Conservation (phyloP, 257 asterid genomes). For the Sherardia arvensis region DNA sequence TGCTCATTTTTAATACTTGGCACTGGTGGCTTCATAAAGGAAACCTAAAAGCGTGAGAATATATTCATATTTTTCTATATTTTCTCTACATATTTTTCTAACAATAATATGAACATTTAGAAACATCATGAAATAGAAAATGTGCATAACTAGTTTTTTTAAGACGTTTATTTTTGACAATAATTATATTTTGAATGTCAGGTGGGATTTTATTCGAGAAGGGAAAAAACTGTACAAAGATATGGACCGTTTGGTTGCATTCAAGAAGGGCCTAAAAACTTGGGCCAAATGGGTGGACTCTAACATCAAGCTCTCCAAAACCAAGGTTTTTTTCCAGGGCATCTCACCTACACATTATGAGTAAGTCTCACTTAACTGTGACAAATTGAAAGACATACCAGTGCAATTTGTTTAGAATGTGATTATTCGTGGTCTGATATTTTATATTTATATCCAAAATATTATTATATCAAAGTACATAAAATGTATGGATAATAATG, state of each 20-base stretch:
- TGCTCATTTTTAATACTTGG: conserved; percentile 79
- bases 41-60: conserved; percentile 41
- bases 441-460: too few relatives aligned
- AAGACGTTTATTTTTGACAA: too few relatives aligned
- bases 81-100: too few relatives aligned
- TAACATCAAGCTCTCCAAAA: conserved; percentile 35
- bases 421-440: too few relatives aligned
- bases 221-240: conserved; percentile 38
- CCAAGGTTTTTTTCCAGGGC: conserved; percentile 64
- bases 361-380: conserved; percentile 24
- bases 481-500: too few relatives aligned
- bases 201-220: conserved; percentile 63
- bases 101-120: too few relatives aligned
- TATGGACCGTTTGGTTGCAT: conserved; percentile 68
- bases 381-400: too few relatives aligned
- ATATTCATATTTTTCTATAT: not conserved
- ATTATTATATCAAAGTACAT: too few relatives aligned
- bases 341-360: conserved; percentile 81
- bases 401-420: too few relatives aligned
- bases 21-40: conserved; percentile 94
- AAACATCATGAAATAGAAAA: too few relatives aligned
- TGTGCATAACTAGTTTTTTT: too few relatives aligned
- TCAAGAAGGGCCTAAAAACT: conserved; percentile 42
- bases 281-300: conserved; percentile 80
- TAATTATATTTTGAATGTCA: conserved; percentile 14